Evolutionary conservation across 331 rosid genomes (phyloP), one percentile per base, ranked within the genome.

Genomic region (Stylosanthes scabra): DNA sequence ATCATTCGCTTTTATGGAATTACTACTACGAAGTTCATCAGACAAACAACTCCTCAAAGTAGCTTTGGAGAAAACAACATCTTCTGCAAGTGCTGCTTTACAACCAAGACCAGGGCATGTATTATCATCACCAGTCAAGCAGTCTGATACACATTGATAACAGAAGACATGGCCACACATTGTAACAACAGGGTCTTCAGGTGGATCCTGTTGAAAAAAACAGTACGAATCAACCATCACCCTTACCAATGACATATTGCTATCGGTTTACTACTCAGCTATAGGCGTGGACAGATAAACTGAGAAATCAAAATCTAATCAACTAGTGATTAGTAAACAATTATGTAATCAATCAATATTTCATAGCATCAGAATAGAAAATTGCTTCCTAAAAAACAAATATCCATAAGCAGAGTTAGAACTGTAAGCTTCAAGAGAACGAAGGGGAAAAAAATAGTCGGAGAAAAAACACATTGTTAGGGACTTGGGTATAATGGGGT

Each of bases 81-180:
- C 97, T 9, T 85, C 82, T 44, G 88, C 83, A 64, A 95, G 62
- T 84, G 71, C 88, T 79, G 84, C 87, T 75, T 88, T 92, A 74
- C 99, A 95, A 74, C 65, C 87, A 59, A 16, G 56, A 51, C 86
- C 97, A 14, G 98, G 98, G 79, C 99, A 95, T 63, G 39, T 84
- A 79, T 81, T 90, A 45, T 95, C 96, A 74, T 90, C 96, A 15
- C 93, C 90, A 0, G 92, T 87, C 93, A 92, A 63, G 79, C 66
- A 72, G 47, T 95, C 99, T 15, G 96, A 88, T 39, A 95, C 89
- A 70, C 99, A 95, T 72, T 92, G 93, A 80, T 86, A 87, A 85
- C 99, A 95, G 88, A 90, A 92, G 76, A 92, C 96, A 85, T 95
- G 99, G 71, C 97, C 86, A 70, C 99, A 95, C 93, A 88, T 83